Conservation (phyloP, 1,139 yeast species). For the Yamadazyma dushanensis region DNA sequence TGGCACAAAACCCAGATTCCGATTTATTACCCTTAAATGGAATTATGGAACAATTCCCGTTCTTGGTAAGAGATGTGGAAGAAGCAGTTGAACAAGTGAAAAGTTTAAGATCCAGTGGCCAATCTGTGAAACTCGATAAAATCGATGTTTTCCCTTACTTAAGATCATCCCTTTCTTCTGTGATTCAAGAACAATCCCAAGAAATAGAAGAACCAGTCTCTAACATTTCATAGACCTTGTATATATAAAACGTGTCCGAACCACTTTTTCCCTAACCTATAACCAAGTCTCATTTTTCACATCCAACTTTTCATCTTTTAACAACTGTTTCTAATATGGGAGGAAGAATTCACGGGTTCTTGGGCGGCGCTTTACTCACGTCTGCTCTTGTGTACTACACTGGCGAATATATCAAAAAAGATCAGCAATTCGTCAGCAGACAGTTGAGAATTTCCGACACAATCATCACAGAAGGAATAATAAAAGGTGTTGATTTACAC, state of each 20-base stretch:
- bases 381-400: conserved; percentile 67
- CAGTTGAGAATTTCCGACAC: conserved; percentile 51
- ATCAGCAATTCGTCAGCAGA: conserved; percentile 46
- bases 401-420: conserved; percentile 54
- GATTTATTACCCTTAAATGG: conserved; percentile 38
- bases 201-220: neutral
- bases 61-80: conserved; percentile 43
- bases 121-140: conserved; percentile 32
- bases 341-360: conserved; percentile 70
- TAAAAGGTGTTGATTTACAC: conserved; percentile 37
- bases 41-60: conserved; percentile 44
- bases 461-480: conserved; percentile 51
- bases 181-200: conserved; percentile 15
- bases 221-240: neutral
- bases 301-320: no score
- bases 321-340: conserved; percentile 45
- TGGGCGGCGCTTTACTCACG: conserved; percentile 67
- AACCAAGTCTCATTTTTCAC: no score
- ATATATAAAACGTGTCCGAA: no score
- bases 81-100: conserved; percentile 57
- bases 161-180: conserved; percentile 30
- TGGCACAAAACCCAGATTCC: conserved; percentile 21
- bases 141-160: conserved; percentile 45
- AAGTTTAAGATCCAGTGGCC: conserved; percentile 38
- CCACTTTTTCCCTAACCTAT: no score